Evolutionary conservation across 495 filamentous ascomycete species (phyloP), one percentile per base, ranked within the genome.

Genomic region (Annulohypoxylon moriforme): DNA sequence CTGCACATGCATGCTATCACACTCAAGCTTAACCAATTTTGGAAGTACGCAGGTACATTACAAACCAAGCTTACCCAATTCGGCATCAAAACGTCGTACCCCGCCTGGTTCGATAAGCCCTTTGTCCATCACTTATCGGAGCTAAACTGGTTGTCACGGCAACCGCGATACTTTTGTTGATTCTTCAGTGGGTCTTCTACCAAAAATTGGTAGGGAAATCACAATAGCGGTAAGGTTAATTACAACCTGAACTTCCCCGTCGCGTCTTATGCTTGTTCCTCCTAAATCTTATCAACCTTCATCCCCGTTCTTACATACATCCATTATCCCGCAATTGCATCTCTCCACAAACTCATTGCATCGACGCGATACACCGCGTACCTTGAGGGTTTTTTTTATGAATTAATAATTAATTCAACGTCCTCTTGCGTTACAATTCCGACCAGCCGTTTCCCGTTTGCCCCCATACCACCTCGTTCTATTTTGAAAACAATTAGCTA

Each of bases 81-180:
- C 34, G 36, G 61, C 34, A 55, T 14, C 34, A 11, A n/a, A 31
- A 13, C 49, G 16, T 53, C 10, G 27, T 49, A 61, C 60, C 60
- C 61, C 34, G 50, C 60, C 22, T 34, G 7, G 5, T 36, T 24
- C 34, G 44, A 58, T 58, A 53, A 33, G 25, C 49, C 2, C 25
- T 33, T 53, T 53, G 49, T 33, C 55, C 11, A 14, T 25, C n/a
- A 0, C 33, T 49, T 66, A 59, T 59, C 42, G 22, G 44, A 22
- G 7, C 22, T 49, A 33, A 14, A 16, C 9, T 25, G 16, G 68
- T 74, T 68, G 60, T 38, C 60, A 44, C 62, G 49, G 57, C 68
- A 68, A 71, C 75, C 16, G 2, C 14, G 2, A 9, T 50, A 66
- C 24, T 34, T 63, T 34, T 73, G 66, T 73, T 73, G 71, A 73